phyloP scores from a whole-genome alignment of 768 basidiomycete species.

The Agaricus subrufescens region DNA sequence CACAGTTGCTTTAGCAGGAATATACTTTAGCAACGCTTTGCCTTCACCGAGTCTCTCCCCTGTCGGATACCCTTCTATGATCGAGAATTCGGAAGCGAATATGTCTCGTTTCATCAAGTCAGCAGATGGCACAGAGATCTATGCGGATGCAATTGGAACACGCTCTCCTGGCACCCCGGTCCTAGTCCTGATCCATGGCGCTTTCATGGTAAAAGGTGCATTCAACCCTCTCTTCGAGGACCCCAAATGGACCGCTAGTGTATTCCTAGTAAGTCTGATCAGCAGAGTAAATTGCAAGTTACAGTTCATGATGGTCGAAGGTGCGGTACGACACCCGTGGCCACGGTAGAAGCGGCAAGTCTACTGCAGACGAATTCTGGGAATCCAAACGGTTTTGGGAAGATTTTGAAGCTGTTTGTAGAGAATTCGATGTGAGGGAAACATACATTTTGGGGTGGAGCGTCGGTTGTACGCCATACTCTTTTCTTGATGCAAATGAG shows the following conservation, averaged over 20 bases:
- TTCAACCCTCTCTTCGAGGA: constrained; percentile 31
- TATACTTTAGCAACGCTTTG: too few species aligned
- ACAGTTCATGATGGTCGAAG: background rate
- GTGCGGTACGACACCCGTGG: constrained; percentile 26
- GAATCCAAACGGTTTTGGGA: constrained; percentile 22
- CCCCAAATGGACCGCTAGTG: constrained; percentile 17
- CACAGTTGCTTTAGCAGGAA: too few species aligned
- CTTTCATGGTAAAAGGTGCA: constrained; percentile 20
- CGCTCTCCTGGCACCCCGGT: constrained; percentile 20
- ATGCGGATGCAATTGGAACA: constrained; percentile 29
- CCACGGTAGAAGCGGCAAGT: constrained; percentile 27
- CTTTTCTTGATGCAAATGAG: background rate
- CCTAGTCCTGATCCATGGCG: constrained; percentile 33
- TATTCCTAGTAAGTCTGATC: constrained; percentile 19
- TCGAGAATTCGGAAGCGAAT: background rate
- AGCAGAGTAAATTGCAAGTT: too few species aligned
- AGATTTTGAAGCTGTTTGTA: constrained; percentile 26
- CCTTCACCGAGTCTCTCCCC: background rate
- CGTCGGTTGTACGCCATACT: constrained; percentile 7
- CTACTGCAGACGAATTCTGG: constrained; percentile 20
- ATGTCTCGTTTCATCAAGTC: constrained; percentile 13
- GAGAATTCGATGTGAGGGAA: constrained; percentile 21
- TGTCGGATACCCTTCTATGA: background rate
- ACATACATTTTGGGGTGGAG: constrained; percentile 32
- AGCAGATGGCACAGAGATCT: constrained; percentile 31